A percentile compares a stretch with the other conserved stretches of the same genome.
phyloP scores from a whole-genome alignment of 2,329 filamentous ascomycete species.

The Curvularia verruculosa region DNA sequence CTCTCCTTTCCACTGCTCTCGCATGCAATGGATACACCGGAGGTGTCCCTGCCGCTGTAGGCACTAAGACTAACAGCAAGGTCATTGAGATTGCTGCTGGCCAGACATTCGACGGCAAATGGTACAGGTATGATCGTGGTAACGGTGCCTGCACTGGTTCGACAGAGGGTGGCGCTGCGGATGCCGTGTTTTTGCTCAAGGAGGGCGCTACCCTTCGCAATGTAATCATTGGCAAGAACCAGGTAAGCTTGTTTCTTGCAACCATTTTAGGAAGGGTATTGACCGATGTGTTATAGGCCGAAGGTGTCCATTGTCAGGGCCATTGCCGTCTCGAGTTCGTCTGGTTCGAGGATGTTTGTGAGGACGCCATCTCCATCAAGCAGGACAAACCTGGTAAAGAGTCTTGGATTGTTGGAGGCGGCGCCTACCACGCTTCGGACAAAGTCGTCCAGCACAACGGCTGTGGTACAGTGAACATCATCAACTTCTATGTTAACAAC shows the following conservation, averaged over 20 bases:
- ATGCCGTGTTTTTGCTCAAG: slow-evolving; percentile 55
- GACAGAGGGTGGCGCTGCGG: slow-evolving; percentile 25
- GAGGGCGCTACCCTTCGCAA: slow-evolving; percentile 58
- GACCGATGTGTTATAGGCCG: slow-evolving; percentile 34
- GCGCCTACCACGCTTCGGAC: slow-evolving; percentile 46
- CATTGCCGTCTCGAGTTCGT: slow-evolving; percentile 53
- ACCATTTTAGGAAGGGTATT: too few species aligned
- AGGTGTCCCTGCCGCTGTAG: slow-evolving; percentile 31
- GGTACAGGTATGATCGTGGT: slow-evolving; percentile 36
- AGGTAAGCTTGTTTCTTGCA: slow-evolving; percentile 22
- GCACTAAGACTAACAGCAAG: slow-evolving; percentile 36
- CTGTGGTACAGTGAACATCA: slow-evolving; percentile 47
- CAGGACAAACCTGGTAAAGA: slow-evolving; percentile 37
- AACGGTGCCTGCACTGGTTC: slow-evolving; percentile 33
- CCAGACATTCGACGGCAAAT: slow-evolving; percentile 30
- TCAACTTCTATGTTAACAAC: slow-evolving; percentile 43
- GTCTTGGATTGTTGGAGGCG: slow-evolving; percentile 50
- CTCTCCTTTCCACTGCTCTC: slow-evolving; percentile 29
- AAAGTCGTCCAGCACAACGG: slow-evolving; percentile 53
- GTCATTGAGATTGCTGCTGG: slow-evolving; percentile 35
- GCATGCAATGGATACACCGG: slow-evolving; percentile 36
- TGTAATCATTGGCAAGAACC: slow-evolving; percentile 59
- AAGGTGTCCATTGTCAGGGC: slow-evolving; percentile 59
- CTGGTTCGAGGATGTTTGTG: slow-evolving; percentile 50
- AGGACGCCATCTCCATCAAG: slow-evolving; percentile 47